These are phyloP conservation scores for Singerocomus inundabilis DNA, from an alignment of 1,284 basidiomycete species.

Conservation along the genomic window DNA sequence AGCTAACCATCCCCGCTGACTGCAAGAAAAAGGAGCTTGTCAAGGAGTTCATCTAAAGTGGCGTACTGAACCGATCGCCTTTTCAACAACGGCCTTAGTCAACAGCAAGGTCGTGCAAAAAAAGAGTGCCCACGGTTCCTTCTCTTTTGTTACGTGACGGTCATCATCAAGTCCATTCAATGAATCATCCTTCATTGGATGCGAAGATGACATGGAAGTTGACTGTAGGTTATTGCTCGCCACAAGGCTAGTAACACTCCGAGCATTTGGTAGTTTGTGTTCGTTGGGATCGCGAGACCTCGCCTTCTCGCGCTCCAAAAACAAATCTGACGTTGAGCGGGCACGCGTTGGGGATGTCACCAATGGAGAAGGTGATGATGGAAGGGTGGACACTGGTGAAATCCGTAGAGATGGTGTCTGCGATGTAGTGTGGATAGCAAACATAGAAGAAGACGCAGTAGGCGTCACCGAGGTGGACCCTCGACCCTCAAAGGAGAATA, in stretches of 20 bases:
- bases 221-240: conserved; percentile 24
- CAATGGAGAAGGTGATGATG: conserved; percentile 35
- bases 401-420: conserved; percentile 30
- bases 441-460: conserved; percentile 42
- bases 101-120: background rate
- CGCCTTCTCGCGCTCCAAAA: conserved; percentile 47
- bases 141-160: conserved; percentile 34
- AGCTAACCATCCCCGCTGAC: conserved; percentile 74
- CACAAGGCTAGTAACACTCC: conserved; percentile 29
- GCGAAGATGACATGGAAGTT: conserved; percentile 14
- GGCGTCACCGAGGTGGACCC: conserved; percentile 46
- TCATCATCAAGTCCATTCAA: conserved; percentile 26
- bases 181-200: conserved; percentile 13
- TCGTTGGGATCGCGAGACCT: conserved; percentile 34
- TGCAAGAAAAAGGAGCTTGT: conserved; percentile 72
- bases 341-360: conserved; percentile 48
- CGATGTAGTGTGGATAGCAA: conserved; percentile 33
- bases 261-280: conserved; percentile 32
- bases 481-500: conserved; percentile 49
- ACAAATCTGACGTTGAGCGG: conserved; percentile 55
- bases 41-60: conserved; percentile 69
- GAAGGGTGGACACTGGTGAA: conserved; percentile 33
- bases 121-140: conserved; percentile 43
- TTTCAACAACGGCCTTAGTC: conserved; percentile 19
- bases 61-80: conserved; percentile 69